Base-by-base conservation (phyloP, 1,284 basidiomycete species). In the Cutaneotrichosporon arboriforme region DNA sequence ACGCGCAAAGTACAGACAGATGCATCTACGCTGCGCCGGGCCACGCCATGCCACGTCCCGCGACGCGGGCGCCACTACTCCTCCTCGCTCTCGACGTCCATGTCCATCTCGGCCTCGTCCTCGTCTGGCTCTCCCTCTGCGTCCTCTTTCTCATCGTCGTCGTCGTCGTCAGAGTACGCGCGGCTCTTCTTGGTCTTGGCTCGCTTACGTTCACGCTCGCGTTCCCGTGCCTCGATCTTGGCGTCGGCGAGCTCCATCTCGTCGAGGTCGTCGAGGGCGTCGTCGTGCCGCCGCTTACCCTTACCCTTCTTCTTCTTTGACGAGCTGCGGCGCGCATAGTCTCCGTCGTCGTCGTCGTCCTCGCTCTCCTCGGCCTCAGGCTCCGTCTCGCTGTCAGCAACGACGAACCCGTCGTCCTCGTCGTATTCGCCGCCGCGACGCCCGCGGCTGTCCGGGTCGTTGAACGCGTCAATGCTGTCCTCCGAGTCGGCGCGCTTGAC, bases 351-450 rank as follows among this genome's bases (percentile, higher is more conserved):
- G 37, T 42, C 58, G 51, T 66, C 57, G 46, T 57, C 54, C 7
- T 31, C 26, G 26, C 42, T 58, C 41, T 42, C 56, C 54, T 45
- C 46, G 39, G 40, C 38, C 47, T 62, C 66, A 12, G 63, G 62
- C 18, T 69, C 66, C 38, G 63, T 61, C 12, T 70, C 67, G 8
- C 56, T 57, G 54, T 72, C 70, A 15, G 66, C 69, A 12, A 74
- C 70, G 15, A 74, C 66, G 51, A 74, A 74, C 21, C 72, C 72
- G 55, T 74, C 72, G 49, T 73, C 69, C 43, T 73, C 71, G 41
- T 70, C 68, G 46, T 73, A 71, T 23, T 63, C 62, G 37, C 52
- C 36, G 15, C 49, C 54, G 15, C 51, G 41, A 15, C 46, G 23
- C 17, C 57, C 42, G 31, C 15, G 51, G 49, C 43, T 46, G 20